Percentiles rank a stretch among this genome's conserved stretches.
Evolutionary conservation across 805 yeast species (phyloP).

Genomic region (Candida jianshihensis): DNA sequence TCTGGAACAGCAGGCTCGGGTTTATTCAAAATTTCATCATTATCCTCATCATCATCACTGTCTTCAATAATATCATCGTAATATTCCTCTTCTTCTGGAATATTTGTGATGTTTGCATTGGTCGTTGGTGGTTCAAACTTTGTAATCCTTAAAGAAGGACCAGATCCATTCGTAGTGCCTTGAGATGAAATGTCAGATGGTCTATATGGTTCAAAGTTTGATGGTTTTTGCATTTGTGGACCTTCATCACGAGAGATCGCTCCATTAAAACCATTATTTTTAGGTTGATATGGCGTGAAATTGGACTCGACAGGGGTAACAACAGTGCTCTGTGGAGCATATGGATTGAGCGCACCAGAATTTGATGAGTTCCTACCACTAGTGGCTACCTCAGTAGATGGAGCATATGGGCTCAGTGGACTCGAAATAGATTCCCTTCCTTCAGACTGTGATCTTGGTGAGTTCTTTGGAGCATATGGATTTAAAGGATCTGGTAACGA

Average conservation of each 20-base stretch:
- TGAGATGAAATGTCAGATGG: conserved; percentile 8
- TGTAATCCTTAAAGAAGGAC: conserved; percentile 21
- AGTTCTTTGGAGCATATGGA: neutral
- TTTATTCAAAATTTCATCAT: conserved; percentile 8
- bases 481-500: no score
- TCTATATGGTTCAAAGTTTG: conserved; percentile 9
- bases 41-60: conserved; percentile 33
- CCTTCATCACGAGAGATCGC: neutral
- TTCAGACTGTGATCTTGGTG: no score
- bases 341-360: neutral
- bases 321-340: neutral
- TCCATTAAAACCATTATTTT: conserved; percentile 2
- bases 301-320: conserved; percentile 1
- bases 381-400: conserved; percentile 1
- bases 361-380: no score
- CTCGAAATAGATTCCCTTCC: neutral
- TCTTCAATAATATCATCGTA: conserved; percentile 40
- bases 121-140: conserved; percentile 21
- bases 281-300: conserved; percentile 6
- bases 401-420: conserved; percentile 4
- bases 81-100: conserved; percentile 35
- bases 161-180: conserved; percentile 8
- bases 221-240: conserved; percentile 1
- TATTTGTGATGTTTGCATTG: conserved; percentile 10
- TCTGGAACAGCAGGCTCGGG: conserved; percentile 13